Evolutionary conservation across 768 basidiomycete genomes (phyloP), one percentile per base, ranked within the genome.

Genomic region (Stropharia rugosoannulata): DNA sequence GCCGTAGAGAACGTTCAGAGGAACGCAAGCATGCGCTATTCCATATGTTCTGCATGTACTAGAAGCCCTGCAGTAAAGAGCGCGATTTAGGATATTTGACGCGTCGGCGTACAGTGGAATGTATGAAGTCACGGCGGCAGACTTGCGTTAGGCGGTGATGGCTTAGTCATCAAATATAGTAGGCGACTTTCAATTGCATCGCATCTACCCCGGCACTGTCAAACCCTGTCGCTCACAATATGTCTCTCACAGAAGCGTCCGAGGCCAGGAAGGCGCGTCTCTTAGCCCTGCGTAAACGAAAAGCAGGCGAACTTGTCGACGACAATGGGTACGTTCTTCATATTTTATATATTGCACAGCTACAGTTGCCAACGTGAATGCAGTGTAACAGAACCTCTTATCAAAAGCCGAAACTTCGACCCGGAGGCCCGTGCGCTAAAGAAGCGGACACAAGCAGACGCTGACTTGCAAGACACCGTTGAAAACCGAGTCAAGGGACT

Each of bases 401-500:
- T 93, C 32, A 82, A 83, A 62, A 82, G 74, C 60, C 84, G 96
- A 36, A 95, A 95, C 65, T 98, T 90, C 69, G 96, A 98, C 71
- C 93, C 94, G 1, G 85, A 86, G 61, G 90, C 93, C 27, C 84
- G 89, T 56, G 90, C 87, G 49, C 70, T 90, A 62, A 83, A 83
- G 68, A 93, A 88, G 70, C 86, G 79, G 64, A 75, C 75, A 15
- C 72, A 73, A 25, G 84, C 84, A 45, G 85, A 82, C 51, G 75
- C 70, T 22, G 75, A 80, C 51, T 80, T 82, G 68, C 77, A 86
- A 58, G 93, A 97, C 63, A 97, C 96, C 0, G 86, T 98, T 2
- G 96, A 98, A 73, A 86, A 84, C 62, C 78, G 86, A 56, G 87
- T 96, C 2, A 80, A 86, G 53, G 94, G 94, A 0, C 72, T 97